A percentile compares a stretch with the other conserved stretches of the same genome.
Conservation (phyloP, 805 yeast species). For the Saccharomycopsis amapae region DNA sequence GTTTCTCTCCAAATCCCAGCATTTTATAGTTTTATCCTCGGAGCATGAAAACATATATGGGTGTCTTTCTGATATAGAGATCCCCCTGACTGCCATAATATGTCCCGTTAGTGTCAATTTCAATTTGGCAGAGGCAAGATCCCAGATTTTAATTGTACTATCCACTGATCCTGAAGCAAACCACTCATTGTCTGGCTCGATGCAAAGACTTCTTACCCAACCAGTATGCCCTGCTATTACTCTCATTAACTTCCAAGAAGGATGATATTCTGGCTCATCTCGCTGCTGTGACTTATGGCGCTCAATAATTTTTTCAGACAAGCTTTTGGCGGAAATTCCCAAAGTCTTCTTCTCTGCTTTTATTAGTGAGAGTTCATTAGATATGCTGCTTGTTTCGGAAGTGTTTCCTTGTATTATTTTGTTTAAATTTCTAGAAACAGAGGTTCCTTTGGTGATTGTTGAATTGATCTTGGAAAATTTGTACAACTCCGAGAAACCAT, state of each 20-base stretch:
- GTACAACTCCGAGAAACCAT: conserved; percentile 7
- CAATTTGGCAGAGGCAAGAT: conserved; percentile 61
- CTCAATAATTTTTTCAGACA: conserved; percentile 1
- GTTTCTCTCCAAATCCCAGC: conserved; percentile 94
- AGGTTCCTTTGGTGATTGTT: too few relatives aligned
- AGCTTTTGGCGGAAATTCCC: not conserved
- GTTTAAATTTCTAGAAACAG: too few relatives aligned
- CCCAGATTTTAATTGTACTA: conserved; percentile 87
- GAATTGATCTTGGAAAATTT: conserved; percentile 6
- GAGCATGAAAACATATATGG: conserved; percentile 90
- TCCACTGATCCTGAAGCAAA: conserved; percentile 91
- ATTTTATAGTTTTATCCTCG: conserved; percentile 86
- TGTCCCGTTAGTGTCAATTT: conserved; percentile 84
- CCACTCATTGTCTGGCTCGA: conserved; percentile 86
- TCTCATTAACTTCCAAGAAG: conserved; percentile 63
- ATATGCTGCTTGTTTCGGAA: not conserved
- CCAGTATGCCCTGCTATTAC: conserved; percentile 89
- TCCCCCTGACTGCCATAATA: conserved; percentile 76
- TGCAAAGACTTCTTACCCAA: conserved; percentile 76
- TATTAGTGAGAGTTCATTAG: not conserved
- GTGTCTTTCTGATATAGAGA: conserved; percentile 63
- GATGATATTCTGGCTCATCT: conserved; percentile 33
- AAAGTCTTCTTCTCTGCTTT: not conserved
- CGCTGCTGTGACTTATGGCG: conserved; percentile 7
- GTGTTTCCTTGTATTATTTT: not conserved